A percentile compares a stretch with the other conserved stretches of the same genome.
Evolutionary conservation across 2,329 filamentous ascomycete species (phyloP).

Genomic region (Aspergillus alliaceus): DNA sequence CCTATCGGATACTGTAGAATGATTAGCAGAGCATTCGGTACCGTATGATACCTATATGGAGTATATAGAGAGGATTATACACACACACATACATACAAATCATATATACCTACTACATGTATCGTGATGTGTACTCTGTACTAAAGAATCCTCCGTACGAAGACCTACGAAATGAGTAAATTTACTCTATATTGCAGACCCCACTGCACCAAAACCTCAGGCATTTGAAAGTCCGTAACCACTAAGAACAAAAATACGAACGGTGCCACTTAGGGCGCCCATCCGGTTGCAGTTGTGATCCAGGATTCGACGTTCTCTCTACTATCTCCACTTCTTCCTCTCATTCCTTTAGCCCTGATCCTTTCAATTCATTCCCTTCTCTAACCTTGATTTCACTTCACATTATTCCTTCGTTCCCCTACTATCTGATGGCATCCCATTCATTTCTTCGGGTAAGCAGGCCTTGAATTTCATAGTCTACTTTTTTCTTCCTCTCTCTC

Average conservation of each 20-base stretch:
- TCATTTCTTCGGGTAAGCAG: constrained; percentile 7
- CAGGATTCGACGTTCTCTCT: constrained; percentile 8
- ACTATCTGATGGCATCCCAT: constrained; percentile 9
- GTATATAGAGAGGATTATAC: no score
- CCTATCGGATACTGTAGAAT: no score
- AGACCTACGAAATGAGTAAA: no score
- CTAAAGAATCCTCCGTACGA: no score
- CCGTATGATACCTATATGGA: no score
- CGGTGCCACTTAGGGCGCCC: neutral
- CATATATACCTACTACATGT: no score
- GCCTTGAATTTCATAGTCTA: neutral
- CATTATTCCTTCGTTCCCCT: neutral
- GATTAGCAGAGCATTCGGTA: no score
- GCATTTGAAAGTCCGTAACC: neutral
- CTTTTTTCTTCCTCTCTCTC: neutral
- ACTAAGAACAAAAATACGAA: neutral
- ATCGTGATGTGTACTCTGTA: no score
- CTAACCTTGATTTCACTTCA: neutral
- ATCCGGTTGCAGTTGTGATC: constrained; percentile 4
- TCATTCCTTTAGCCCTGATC: constrained; percentile 10
- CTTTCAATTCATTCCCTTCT: constrained; percentile 2
- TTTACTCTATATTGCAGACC: no score
- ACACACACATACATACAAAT: no score
- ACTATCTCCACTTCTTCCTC: constrained; percentile 21
- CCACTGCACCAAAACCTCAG: neutral